A percentile compares a stretch with the other conserved stretches of the same genome.
These are phyloP conservation scores for Pythium biforme DNA, from an alignment of 352 stramenopile genomes.

Conservation along the genomic window DNA sequence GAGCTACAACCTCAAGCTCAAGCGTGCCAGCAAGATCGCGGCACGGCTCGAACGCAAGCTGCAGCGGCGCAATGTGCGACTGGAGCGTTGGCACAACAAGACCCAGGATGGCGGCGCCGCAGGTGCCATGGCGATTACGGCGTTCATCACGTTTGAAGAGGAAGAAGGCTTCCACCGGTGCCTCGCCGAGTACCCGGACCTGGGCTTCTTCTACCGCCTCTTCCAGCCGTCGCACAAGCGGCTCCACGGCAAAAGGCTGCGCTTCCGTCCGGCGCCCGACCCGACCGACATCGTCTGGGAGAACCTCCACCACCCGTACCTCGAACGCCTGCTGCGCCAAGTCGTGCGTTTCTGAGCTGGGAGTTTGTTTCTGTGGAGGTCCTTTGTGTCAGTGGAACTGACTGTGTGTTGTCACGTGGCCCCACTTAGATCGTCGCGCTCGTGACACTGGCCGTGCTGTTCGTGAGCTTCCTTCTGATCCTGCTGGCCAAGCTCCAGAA, in stretches of 20 bases:
- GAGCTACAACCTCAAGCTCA: constrained; percentile 44
- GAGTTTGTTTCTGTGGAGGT: too few relatives aligned
- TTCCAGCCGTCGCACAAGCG: constrained; percentile 69
- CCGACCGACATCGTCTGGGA: constrained; percentile 87
- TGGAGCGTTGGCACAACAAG: constrained; percentile 43
- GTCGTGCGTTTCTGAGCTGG: too few relatives aligned
- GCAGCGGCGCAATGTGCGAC: constrained; percentile 38
- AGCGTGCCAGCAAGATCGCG: constrained; percentile 43
- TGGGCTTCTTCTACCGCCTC: constrained; percentile 68
- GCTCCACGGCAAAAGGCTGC: constrained; percentile 67
- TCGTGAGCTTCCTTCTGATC: constrained; percentile 76
- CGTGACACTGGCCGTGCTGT: constrained; percentile 64
- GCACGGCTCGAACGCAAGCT: constrained; percentile 48
- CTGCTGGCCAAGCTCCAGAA: constrained; percentile 75
- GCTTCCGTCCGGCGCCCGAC: constrained; percentile 66
- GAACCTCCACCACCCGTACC: constrained; percentile 69
- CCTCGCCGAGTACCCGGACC: constrained; percentile 70
- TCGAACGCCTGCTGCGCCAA: constrained; percentile 61
- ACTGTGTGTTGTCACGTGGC: not conserved
- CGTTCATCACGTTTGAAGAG: constrained; percentile 85
- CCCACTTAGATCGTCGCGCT: constrained; percentile 57
- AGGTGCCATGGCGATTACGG: constrained; percentile 55
- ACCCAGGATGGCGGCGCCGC: constrained; percentile 14
- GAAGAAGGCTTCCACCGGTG: constrained; percentile 80
- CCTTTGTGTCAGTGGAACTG: too few relatives aligned